Evolutionary conservation across 225 moss, liverwort and hornwort species (phyloP).

Genomic region (Thuidium tamariscinum): DNA sequence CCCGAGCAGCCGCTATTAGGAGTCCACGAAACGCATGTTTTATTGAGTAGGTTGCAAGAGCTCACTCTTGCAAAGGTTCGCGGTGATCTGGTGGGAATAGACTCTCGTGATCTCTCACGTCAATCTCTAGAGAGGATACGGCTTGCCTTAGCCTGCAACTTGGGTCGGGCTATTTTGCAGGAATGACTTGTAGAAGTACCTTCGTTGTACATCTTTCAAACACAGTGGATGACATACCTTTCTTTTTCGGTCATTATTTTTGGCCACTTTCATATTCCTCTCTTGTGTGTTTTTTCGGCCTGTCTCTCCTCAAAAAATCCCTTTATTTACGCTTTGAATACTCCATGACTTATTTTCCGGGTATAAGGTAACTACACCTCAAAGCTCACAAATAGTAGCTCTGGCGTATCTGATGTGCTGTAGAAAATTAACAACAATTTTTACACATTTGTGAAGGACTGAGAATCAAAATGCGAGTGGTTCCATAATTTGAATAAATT

Average conservation of each 20-base stretch:
- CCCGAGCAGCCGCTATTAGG: slow-evolving; percentile 76
- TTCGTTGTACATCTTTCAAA: slow-evolving; percentile 18
- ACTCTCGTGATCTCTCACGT: slow-evolving; percentile 43
- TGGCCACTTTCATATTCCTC: not conserved
- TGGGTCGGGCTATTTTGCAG: slow-evolving; percentile 77
- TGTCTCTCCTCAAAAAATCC: not conserved
- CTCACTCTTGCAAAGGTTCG: slow-evolving; percentile 72
- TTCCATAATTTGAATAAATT: no score
- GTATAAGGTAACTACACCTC: not conserved
- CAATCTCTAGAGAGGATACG: slow-evolving; percentile 70
- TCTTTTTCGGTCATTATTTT: not conserved
- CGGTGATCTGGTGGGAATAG: slow-evolving; percentile 62
- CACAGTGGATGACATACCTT: not conserved
- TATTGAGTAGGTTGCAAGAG: slow-evolving; percentile 84
- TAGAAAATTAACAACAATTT: no score
- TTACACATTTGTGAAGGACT: no score
- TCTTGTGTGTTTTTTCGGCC: not conserved
- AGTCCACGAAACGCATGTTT: slow-evolving; percentile 52
- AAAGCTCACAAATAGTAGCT: no score
- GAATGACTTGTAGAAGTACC: slow-evolving; percentile 26
- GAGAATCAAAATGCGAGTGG: no score
- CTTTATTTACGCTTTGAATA: not conserved
- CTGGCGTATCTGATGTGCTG: no score
- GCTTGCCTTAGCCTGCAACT: slow-evolving; percentile 84
- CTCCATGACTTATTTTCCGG: not conserved